Conservation (phyloP, 306 rosid species). For the Argentina anserina region DNA sequence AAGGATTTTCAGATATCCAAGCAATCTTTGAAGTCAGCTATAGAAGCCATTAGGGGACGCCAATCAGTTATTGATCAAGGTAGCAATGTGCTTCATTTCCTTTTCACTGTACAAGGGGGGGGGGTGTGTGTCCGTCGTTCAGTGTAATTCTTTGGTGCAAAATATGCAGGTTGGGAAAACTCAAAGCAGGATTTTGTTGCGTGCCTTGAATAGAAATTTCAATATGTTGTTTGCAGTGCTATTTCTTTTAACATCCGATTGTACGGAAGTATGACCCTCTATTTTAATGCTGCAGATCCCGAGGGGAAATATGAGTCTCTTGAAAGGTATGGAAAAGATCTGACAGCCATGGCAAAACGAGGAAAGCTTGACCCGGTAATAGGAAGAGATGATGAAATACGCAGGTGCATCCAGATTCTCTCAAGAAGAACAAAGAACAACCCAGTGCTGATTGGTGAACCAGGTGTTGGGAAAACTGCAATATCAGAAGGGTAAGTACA, state of each 20-base stretch:
- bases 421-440: slow-evolving; percentile 98
- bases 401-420: slow-evolving; percentile 98
- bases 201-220: not conserved
- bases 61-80: slow-evolving; percentile 98
- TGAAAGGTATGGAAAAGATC: slow-evolving; percentile 95
- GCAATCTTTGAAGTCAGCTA: slow-evolving; percentile 65
- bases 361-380: slow-evolving; percentile 99
- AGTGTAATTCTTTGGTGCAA: not conserved
- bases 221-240: not conserved
- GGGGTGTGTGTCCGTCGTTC: not conserved
- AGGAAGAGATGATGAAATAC: slow-evolving; percentile 99
- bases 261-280: not conserved
- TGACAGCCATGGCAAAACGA: slow-evolving; percentile 89
- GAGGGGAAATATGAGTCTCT: slow-evolving; percentile 96
- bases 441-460: slow-evolving; percentile 98
- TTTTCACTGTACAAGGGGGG: slow-evolving; percentile 1
- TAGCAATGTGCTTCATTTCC: slow-evolving; percentile 19
- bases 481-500: slow-evolving; percentile 80
- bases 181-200: not conserved
- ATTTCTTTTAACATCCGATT: not conserved
- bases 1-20: slow-evolving; percentile 80
- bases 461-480: slow-evolving; percentile 99
- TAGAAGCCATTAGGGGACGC: slow-evolving; percentile 84
- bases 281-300: slow-evolving; percentile 59
- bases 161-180: not conserved